phyloP scores from a whole-genome alignment of 2,329 filamentous ascomycete species.

The Ophiosphaerella korrae region DNA sequence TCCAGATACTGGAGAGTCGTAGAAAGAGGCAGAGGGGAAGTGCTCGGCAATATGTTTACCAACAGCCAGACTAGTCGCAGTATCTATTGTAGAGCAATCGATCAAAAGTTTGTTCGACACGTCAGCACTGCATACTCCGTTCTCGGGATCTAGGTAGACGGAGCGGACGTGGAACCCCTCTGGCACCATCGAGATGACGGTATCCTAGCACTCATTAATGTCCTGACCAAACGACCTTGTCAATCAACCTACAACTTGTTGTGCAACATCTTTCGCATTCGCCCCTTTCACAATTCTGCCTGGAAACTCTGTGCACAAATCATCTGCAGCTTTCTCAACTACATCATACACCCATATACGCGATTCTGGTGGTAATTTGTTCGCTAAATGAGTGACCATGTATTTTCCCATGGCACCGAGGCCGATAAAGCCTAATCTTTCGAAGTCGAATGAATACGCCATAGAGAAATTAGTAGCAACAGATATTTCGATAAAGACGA shows the following conservation, averaged over 20 bases:
- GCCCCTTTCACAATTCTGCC: constrained; percentile 46
- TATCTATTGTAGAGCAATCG: constrained; percentile 63
- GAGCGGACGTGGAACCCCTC: constrained; percentile 58
- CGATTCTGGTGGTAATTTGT: constrained; percentile 51
- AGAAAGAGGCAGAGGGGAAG: constrained; percentile 54
- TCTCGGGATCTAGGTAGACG: constrained; percentile 55
- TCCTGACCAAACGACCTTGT: not conserved
- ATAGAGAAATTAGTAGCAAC: constrained; percentile 15
- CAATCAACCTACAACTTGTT: constrained; percentile 51
- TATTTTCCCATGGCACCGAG: constrained; percentile 62
- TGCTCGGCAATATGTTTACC: constrained; percentile 46
- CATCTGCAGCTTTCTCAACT: constrained; percentile 49
- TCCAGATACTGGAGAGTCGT: constrained; percentile 60
- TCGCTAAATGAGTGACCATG: constrained; percentile 58
- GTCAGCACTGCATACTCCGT: constrained; percentile 51
- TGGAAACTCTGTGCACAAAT: constrained; percentile 50
- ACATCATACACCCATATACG: constrained; percentile 58
- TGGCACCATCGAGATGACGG: constrained; percentile 60
- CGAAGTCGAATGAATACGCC: constrained; percentile 25
- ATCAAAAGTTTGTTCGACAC: constrained; percentile 55
- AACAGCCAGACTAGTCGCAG: constrained; percentile 55
- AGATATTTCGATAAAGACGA: not conserved
- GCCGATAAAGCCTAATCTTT: constrained; percentile 56
- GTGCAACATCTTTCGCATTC: constrained; percentile 56
- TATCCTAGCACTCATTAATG: constrained; percentile 45